These are phyloP conservation scores for Phytophthora hybrid DNA, from an alignment of 352 stramenopile species.

Conservation along the genomic window DNA sequence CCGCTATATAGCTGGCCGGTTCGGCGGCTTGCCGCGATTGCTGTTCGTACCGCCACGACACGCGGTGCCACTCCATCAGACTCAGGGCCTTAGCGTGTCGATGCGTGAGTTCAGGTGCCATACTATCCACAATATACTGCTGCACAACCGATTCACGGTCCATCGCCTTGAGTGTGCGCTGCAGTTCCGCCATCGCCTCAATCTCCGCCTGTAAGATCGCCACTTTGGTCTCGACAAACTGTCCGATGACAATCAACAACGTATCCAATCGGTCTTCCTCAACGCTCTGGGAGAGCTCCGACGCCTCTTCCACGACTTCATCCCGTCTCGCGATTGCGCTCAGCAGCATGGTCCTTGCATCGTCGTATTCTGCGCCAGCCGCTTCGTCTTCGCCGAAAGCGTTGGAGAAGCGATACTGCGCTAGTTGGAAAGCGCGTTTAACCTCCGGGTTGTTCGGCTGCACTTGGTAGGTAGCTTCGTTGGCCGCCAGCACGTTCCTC, in stretches of 20 bases:
- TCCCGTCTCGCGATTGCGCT: constrained; percentile 78
- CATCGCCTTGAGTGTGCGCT: constrained; percentile 74
- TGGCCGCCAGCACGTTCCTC: constrained; percentile 77
- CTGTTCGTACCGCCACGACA: constrained; percentile 71
- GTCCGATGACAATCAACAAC: constrained; percentile 83
- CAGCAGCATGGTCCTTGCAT: constrained; percentile 59
- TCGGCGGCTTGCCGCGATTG: constrained; percentile 44
- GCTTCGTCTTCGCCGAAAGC: constrained; percentile 74
- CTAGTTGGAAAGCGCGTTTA: constrained; percentile 67
- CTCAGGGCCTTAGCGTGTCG: constrained; percentile 79
- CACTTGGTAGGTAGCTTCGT: constrained; percentile 84
- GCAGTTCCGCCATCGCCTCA: constrained; percentile 72
- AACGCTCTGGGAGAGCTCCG: constrained; percentile 78
- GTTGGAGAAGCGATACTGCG: constrained; percentile 68
- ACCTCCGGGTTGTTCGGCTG: constrained; percentile 84
- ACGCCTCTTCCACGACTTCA: constrained; percentile 84
- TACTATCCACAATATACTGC: constrained; percentile 87
- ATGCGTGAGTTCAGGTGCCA: constrained; percentile 85
- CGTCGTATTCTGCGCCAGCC: constrained; percentile 67
- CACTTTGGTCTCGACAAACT: constrained; percentile 89
- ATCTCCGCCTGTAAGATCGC: constrained; percentile 86
- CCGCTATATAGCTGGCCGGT: constrained; percentile 56
- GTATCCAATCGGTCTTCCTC: constrained; percentile 89
- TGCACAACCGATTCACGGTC: constrained; percentile 87
- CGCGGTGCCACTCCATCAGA: constrained; percentile 82